Conservation (phyloP, 108 stramenopile genomes). For the Nitzschia sp. region DNA sequence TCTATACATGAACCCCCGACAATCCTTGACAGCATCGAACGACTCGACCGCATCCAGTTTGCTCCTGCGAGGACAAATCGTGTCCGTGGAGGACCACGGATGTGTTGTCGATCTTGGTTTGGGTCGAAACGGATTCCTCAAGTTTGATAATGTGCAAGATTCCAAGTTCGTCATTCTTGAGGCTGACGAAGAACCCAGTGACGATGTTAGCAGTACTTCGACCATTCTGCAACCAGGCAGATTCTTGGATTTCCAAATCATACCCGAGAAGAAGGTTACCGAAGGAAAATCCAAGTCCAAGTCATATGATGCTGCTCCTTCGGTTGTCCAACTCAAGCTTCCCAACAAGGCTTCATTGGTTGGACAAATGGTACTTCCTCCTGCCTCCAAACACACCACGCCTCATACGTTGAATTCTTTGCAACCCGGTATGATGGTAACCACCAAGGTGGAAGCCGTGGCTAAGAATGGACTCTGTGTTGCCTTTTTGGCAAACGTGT, state of each 20-base stretch:
- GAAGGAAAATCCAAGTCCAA: neutral
- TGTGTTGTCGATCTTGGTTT: constrained; percentile 71
- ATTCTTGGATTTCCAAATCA: constrained; percentile 49
- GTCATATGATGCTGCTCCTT: constrained; percentile 1
- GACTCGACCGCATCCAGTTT: neutral
- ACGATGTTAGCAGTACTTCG: constrained; percentile 29
- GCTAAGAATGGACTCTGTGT: constrained; percentile 84
- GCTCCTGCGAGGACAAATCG: constrained; percentile 57
- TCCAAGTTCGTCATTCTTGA: constrained; percentile 41
- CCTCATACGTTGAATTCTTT: constrained; percentile 48
- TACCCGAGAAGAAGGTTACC: neutral
- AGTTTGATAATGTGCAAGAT: constrained; percentile 63
- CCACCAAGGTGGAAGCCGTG: constrained; percentile 61
- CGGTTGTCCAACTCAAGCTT: constrained; percentile 33
- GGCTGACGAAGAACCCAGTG: constrained; percentile 34
- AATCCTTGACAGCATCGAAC: neutral
- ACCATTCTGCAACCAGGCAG: constrained; percentile 45
- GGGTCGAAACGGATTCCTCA: constrained; percentile 55
- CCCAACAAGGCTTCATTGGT: constrained; percentile 25
- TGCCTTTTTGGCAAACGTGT: constrained; percentile 62
- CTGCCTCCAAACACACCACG: constrained; percentile 20
- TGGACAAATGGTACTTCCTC: constrained; percentile 27
- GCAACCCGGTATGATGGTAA: constrained; percentile 66
- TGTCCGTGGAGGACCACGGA: constrained; percentile 78
- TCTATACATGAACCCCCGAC: constrained; percentile 45